phyloP scores from a whole-genome alignment of 2,329 filamentous ascomycete species.

The Ceratocystis colombiana region DNA sequence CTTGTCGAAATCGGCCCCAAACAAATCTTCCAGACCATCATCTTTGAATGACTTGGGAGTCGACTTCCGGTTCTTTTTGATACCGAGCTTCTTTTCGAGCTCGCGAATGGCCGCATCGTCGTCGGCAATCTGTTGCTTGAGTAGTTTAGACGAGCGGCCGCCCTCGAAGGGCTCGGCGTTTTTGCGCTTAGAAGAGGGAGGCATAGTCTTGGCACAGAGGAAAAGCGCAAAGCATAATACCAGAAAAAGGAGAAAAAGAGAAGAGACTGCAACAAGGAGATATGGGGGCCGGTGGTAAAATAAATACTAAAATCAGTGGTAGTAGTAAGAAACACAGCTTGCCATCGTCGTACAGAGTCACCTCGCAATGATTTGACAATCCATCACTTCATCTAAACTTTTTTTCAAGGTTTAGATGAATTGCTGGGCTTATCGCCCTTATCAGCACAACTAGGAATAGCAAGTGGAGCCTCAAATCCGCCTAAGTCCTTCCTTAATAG shows the following conservation, averaged over 20 bases:
- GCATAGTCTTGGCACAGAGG: not conserved
- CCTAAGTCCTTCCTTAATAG: not conserved
- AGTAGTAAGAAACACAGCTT: no score
- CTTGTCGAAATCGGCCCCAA: conserved; percentile 55
- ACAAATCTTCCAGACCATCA: conserved; percentile 70
- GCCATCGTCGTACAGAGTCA: no score
- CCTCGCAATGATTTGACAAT: not conserved
- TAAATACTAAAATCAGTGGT: no score
- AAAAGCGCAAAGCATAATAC: not conserved
- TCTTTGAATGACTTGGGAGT: conserved; percentile 64
- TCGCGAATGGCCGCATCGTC: conserved; percentile 85
- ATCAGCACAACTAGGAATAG: conserved; percentile 18
- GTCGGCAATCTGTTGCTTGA: conserved; percentile 57
- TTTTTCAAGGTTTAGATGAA: conserved; percentile 17
- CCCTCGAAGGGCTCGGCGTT: conserved; percentile 9
- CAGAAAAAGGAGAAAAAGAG: not conserved
- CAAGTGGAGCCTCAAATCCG: conserved; percentile 12
- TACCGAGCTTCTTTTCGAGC: conserved; percentile 76
- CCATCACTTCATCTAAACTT: conserved; percentile 12
- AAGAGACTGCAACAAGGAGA: not conserved
- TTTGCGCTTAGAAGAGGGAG: conserved; percentile 19
- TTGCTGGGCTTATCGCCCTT: conserved; percentile 20
- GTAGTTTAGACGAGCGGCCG: conserved; percentile 21
- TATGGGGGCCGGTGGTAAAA: no score
- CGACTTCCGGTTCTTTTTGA: conserved; percentile 65